Evolutionary conservation across 1,284 basidiomycete genomes (phyloP), one percentile per base, ranked within the genome.

Genomic region (Taiwanofungus camphoratus): DNA sequence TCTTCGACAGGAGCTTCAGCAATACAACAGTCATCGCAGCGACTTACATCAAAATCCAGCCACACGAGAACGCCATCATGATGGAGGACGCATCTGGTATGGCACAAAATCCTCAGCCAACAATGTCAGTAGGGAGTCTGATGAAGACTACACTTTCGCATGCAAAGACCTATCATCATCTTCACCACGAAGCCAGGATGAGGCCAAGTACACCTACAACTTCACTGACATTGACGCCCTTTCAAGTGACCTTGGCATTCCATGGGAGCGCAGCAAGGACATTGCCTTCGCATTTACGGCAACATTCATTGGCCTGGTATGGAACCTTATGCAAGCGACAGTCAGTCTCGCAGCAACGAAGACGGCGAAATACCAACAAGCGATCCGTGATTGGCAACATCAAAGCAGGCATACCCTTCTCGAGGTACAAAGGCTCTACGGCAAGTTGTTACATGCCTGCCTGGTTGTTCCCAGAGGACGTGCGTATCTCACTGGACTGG

Each of bases 401-500:
- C 0, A 5, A 1, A 11, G 24, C 1, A 45, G 36, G 8, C 54
- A 57, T 32, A 40, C 33, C 7, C 40, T 54, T 0, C n/a, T 35
- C 0, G 45, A 54, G 0, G 48, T 51, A 2, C 51, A 57, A 27
- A 42, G 52, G 40, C 48, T 60, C 0, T 48, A 55, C 33, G 57
- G 57, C 2, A 58, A 58, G 36, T 45, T 60, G 1, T 39, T 55
- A 16, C 58, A 60, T 29, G 44, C 47, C 4, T 48, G 48, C 1
- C 54, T 64, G n/a, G 73, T 75, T 12, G 67, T 77, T 0, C 74
- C 71, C 4, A 61, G 62, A 29, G 67, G 63, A 6, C 58, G 69
- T 31, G 71, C 74, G 32, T 75, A 73, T 1, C 59, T 74, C 21
- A 57, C 76, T 36, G 71, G 71, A 50, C 55, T 74, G 21, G 53